Conservation (phyloP, 148 eudicot genomes). For the Agrostemma githago region DNA sequence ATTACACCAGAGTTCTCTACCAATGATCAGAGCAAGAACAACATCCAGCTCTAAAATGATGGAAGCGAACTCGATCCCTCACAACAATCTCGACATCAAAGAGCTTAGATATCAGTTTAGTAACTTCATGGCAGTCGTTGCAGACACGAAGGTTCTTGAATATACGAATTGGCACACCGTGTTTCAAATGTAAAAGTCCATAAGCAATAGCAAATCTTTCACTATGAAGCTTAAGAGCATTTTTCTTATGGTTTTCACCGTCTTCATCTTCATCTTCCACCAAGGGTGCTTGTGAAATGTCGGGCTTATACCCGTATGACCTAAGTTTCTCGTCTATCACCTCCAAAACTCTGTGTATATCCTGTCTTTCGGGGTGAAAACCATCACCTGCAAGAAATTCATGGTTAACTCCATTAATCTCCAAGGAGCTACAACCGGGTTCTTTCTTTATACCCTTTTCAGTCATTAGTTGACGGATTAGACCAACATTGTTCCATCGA, state of each 20-base stretch:
- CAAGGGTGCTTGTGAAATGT: constrained; percentile 50
- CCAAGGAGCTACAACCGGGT: constrained; percentile 74
- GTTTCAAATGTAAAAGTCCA: constrained; percentile 43
- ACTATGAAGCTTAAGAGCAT: constrained; percentile 52
- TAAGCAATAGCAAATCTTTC: constrained; percentile 80
- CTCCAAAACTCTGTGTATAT: constrained; percentile 40
- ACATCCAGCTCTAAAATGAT: constrained; percentile 52
- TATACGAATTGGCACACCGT: constrained; percentile 59
- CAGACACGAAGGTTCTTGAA: constrained; percentile 71
- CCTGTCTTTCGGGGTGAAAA: constrained; percentile 41
- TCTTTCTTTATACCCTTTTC: constrained; percentile 56
- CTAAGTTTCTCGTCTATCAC: constrained; percentile 41
- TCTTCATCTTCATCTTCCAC: constrained; percentile 42
- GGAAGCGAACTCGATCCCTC: constrained; percentile 69
- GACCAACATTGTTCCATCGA: constrained; percentile 62
- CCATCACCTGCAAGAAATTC: constrained; percentile 73
- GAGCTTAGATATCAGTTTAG: constrained; percentile 46
- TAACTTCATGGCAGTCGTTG: constrained; percentile 61
- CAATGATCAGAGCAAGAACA: constrained; percentile 69
- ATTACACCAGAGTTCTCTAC: constrained; percentile 17
- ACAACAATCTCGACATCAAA: constrained; percentile 55
- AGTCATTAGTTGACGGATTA: constrained; percentile 57
- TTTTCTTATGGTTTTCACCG: constrained; percentile 30
- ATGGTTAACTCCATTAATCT: constrained; percentile 52
- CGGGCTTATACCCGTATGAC: constrained; percentile 41